Base-by-base conservation (phyloP, 257 asterid species). In the Gentiana straminea region DNA sequence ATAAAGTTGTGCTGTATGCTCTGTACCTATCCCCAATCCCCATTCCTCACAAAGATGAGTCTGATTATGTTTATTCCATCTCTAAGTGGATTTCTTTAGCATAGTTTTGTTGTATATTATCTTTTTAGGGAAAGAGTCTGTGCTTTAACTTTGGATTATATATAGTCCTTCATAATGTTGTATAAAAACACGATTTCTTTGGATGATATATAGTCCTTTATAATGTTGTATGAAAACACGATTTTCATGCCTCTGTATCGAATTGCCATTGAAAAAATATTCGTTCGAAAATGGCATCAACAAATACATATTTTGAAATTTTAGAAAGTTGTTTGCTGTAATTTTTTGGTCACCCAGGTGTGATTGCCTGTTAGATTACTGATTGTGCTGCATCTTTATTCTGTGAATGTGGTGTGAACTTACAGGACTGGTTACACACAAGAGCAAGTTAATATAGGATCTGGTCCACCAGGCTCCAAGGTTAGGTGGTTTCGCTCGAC, bases 401-500 rank as follows among this genome's bases (percentile, higher is more conserved):
- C 24, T 47, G 8, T 47, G 33, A 33, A 38, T 58, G 55, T 45
- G 34, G 13, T 56, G 54, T 12, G 53, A 43, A 46, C 49, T 24
- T 24, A 24, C 70, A 91, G 98, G 86, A 91, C 98, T 54, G 88
- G 94, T 8, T 87, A 77, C 66, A 75, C 52, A 58, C 85, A 73
- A 57, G 95, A 87, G 66, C 80, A 70, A 64, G 86, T 91, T 54
- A 81, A 84, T 59, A 84, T 91, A 32, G 94, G 96, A 54, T 68
- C 95, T 52, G 94, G 98, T 58, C 98, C 98, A 1, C 95, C 98
- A 4, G 98, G 96, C 13, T 91, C 96, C 5, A 79, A 79, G 57
- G 64, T 80, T 43, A 75, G 97, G 72, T 91, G 98, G 98, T 91
- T 91, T 55, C 81, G 96, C 4, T 91, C 98, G n/a, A 76, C 59